Conservation (phyloP, 192 early-diverging fungal genomes). For the Podila epicladia region DNA sequence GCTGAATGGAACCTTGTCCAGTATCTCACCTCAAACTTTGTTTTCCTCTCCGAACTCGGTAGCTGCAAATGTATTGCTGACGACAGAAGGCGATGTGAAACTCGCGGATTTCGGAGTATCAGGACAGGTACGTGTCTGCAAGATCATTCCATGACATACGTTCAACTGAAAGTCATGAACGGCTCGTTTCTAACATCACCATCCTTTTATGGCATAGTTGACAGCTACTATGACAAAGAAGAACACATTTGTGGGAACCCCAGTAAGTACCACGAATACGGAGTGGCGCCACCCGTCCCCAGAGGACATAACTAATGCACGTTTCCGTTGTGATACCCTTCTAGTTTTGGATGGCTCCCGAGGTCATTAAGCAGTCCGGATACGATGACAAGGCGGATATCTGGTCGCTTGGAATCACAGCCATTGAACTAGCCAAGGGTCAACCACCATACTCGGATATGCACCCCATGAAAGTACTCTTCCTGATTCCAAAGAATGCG, state of each 20-base stretch:
- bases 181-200: no score
- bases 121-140: slow-evolving; percentile 70
- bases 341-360: slow-evolving; percentile 92
- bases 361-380: slow-evolving; percentile 93
- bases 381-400: slow-evolving; percentile 98
- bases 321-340: not conserved
- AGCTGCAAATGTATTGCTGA: slow-evolving; percentile 87
- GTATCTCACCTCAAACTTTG: no score
- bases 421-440: slow-evolving; percentile 95
- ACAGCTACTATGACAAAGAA: slow-evolving; percentile 93
- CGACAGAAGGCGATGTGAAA: slow-evolving; percentile 84
- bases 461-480: slow-evolving; percentile 95
- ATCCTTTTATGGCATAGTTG: slow-evolving; percentile 51
- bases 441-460: slow-evolving; percentile 93
- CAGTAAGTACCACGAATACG: slow-evolving; percentile 55
- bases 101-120: slow-evolving; percentile 99
- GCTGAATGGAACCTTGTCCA: not conserved
- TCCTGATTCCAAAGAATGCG: slow-evolving; percentile 91
- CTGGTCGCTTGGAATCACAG: slow-evolving; percentile 97
- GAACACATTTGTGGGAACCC: slow-evolving; percentile 98
- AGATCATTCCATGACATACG: not conserved
- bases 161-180: no score
- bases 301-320: not conserved
- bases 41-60: not conserved
- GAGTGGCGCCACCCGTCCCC: not conserved